Conservation (phyloP, 1,284 basidiomycete genomes). For the Xerocomus amazonicus region DNA sequence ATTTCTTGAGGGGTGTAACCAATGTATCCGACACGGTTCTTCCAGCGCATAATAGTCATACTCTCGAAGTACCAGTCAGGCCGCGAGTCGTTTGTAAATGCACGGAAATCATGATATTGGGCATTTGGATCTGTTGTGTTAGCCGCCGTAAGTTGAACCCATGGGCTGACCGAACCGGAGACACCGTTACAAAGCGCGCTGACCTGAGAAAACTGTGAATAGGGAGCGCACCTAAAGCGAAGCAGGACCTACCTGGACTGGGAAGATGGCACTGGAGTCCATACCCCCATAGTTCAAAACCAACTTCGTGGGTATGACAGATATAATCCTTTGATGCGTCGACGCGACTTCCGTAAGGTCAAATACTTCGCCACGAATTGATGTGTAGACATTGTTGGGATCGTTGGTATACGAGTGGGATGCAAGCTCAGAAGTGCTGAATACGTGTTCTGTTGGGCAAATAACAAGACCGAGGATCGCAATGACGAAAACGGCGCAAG, state of each 20-base stretch:
- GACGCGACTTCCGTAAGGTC: slow-evolving; percentile 62
- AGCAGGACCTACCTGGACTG: slow-evolving; percentile 70
- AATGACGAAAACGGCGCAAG: slow-evolving; percentile 88
- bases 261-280: slow-evolving; percentile 81
- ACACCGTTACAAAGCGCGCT: slow-evolving; percentile 91
- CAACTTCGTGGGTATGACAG: slow-evolving; percentile 71
- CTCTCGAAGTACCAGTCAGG: slow-evolving; percentile 98
- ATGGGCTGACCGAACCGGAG: slow-evolving; percentile 78
- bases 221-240: neutral
- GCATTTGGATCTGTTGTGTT: slow-evolving; percentile 82
- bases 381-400: slow-evolving; percentile 74
- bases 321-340: slow-evolving; percentile 67
- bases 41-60: slow-evolving; percentile 89
- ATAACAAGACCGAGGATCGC: slow-evolving; percentile 86
- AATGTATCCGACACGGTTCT: slow-evolving; percentile 84
- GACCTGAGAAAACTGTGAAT: slow-evolving; percentile 49
- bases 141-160: slow-evolving; percentile 72
- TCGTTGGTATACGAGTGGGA: slow-evolving; percentile 63
- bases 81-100: slow-evolving; percentile 80
- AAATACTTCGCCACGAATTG: slow-evolving; percentile 93
- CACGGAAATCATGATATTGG: slow-evolving; percentile 96
- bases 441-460: slow-evolving; percentile 94
- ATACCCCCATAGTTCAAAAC: slow-evolving; percentile 81
- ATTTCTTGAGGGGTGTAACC: slow-evolving; percentile 84
- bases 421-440: slow-evolving; percentile 72